Percentiles rank a stretch among this genome's conserved stretches.
Evolutionary conservation across 2,329 filamentous ascomycete genomes (phyloP).

Genomic region (Trichoderma brevicompactum): DNA sequence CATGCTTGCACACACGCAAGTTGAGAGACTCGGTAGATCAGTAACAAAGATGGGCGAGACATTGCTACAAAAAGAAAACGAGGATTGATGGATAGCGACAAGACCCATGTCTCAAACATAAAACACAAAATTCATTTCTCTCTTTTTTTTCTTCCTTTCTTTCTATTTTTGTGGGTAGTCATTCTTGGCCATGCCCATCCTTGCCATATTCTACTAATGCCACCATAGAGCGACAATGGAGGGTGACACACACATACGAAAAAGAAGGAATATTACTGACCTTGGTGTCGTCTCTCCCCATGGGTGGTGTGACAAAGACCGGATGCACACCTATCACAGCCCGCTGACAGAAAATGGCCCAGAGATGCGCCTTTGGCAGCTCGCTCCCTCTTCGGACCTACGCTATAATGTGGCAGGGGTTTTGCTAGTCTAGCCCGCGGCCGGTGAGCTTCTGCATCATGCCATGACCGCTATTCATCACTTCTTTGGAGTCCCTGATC

Average conservation of each 20-base stretch:
- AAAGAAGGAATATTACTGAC: not conserved
- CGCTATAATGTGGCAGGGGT: not conserved
- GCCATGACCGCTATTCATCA: not conserved
- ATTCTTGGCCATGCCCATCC: not conserved
- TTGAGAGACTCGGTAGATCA: conserved; percentile 5
- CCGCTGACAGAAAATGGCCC: not conserved
- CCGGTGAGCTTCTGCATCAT: not conserved
- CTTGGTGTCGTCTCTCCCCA: not conserved
- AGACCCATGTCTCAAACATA: not conserved
- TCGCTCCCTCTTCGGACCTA: too few relatives aligned
- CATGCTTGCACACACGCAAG: not conserved
- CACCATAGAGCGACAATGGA: not conserved
- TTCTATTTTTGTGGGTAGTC: not conserved
- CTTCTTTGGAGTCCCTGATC: not conserved
- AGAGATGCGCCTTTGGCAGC: too few relatives aligned
- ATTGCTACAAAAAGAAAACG: not conserved
- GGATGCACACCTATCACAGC: conserved; percentile 16
- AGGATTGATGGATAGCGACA: not conserved
- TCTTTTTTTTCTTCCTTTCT: not conserved
- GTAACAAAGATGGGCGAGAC: conserved; percentile 5
- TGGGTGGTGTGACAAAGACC: conserved; percentile 23
- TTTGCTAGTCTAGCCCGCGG: not conserved
- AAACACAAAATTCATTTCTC: not conserved
- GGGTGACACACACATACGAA: not conserved
- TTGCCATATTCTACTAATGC: not conserved